These are phyloP conservation scores for Orychophragmus violaceus DNA, from an alignment of 345 rosid species.

Conservation along the genomic window DNA sequence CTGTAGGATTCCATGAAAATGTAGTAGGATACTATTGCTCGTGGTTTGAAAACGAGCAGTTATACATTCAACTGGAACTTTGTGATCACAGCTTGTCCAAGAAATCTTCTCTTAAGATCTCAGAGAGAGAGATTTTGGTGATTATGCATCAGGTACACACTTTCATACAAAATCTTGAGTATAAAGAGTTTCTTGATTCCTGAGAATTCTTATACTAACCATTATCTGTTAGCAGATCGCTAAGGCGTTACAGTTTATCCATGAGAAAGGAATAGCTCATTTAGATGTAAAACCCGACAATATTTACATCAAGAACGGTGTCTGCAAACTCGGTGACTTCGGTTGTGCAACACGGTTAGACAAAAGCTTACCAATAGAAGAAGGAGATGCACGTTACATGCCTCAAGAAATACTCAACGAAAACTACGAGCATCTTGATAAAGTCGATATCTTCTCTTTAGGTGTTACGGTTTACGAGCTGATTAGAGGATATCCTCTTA, in stretches of 20 bases:
- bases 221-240: conserved; percentile 55
- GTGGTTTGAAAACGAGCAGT: conserved; percentile 92
- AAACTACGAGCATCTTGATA: conserved; percentile 72
- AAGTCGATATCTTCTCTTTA: conserved; percentile 88
- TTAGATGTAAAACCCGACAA: conserved; percentile 96
- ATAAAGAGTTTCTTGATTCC: neutral
- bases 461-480: conserved; percentile 82
- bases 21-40: conserved; percentile 78
- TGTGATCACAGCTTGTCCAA: conserved; percentile 81
- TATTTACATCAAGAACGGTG: conserved; percentile 74
- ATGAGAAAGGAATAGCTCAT: conserved; percentile 84
- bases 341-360: conserved; percentile 90
- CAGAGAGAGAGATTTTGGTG: conserved; percentile 57
- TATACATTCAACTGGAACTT: conserved; percentile 94
- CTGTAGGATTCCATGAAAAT: conserved; percentile 73
- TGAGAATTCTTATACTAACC: neutral
- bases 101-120: conserved; percentile 33
- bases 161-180: neutral
- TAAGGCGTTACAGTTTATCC: conserved; percentile 71
- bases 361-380: conserved; percentile 81
- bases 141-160: conserved; percentile 40
- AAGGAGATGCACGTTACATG: conserved; percentile 99
- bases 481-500: conserved; percentile 68
- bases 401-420: conserved; percentile 97
- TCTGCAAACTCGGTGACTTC: conserved; percentile 89